Evolutionary conservation across 108 stramenopile genomes (phyloP), one percentile per base, ranked within the genome.

Genomic region (Asterionellopsis glacialis): DNA sequence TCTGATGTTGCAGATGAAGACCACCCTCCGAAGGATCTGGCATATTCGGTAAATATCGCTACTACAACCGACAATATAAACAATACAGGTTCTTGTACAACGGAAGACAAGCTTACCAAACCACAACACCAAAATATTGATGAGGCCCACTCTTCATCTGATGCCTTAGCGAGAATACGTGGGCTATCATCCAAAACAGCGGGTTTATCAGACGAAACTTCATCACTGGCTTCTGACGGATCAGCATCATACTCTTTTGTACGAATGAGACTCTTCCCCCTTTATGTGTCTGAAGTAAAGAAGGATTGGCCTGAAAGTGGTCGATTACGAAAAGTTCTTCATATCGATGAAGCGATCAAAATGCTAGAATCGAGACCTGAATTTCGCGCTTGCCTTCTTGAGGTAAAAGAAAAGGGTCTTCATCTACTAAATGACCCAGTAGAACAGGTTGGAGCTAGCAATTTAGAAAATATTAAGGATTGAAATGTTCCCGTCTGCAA

Each of bases 231-330:
- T 18, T 85, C 84, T 3, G 73, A 79, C 25, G 25, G 59, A 22
- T 70, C 74, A 25, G 40, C 55, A 22, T 54, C 66, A 0, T 78
- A 81, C 49, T 59, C 79, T 6, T 77, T 82, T 40, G 79, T 87
- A 11, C 81, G 86, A 10, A 59, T 88, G 73, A 74, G 63, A 33
- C 75, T 93, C 12, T 93, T 94, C 65, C 84, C 87, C 1, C 67
- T 96, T 25, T 87, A 91, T 52, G 88, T 96, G 6, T 73, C 81
- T 4, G 90, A 90, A 43, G 84, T 95, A 7, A 75, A 71, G 57
- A 48, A 70, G 1, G 58, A 73, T 27, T 96, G 95, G 95, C 95
- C 95, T 6, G 94, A 96, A 55, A 68, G 73, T 28, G 88, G 91
- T 0, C 77, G 91, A 3, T 65, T 77, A 18, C 76, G 91, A 7